phyloP scores from a whole-genome alignment of 192 early-diverging fungal species.

The Backusella parvicylindrica region DNA sequence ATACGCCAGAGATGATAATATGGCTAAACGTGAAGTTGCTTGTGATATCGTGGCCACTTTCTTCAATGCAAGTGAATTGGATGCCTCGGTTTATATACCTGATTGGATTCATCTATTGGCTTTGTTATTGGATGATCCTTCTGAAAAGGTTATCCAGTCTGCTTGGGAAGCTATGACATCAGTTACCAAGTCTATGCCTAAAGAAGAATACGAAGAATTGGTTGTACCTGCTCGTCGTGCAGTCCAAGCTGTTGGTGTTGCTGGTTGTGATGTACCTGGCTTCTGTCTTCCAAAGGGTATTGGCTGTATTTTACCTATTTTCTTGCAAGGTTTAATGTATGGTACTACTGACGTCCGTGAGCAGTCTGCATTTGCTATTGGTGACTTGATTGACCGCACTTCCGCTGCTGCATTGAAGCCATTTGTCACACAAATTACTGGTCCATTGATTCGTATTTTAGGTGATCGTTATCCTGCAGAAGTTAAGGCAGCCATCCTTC shows the following conservation, averaged over 20 bases:
- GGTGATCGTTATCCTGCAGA: slow-evolving; percentile 89
- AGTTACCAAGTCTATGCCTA: slow-evolving; percentile 76
- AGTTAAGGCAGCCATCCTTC: slow-evolving; percentile 93
- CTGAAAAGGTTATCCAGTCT: slow-evolving; percentile 57
- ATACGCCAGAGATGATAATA: slow-evolving; percentile 57
- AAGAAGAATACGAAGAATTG: slow-evolving; percentile 84
- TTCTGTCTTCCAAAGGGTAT: slow-evolving; percentile 94
- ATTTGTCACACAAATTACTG: slow-evolving; percentile 94
- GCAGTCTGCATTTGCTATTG: slow-evolving; percentile 82
- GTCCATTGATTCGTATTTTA: slow-evolving; percentile 95
- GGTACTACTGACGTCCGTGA: slow-evolving; percentile 83
- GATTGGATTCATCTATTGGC: slow-evolving; percentile 84
- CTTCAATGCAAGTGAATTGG: slow-evolving; percentile 59
- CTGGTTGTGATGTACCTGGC: slow-evolving; percentile 65
- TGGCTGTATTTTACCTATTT: slow-evolving; percentile 86
- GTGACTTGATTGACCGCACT: slow-evolving; percentile 63
- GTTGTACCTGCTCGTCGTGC: slow-evolving; percentile 67
- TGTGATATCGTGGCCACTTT: slow-evolving; percentile 65
- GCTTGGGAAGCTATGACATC: slow-evolving; percentile 82
- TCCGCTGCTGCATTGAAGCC: slow-evolving; percentile 74
- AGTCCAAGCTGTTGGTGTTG: slow-evolving; percentile 53
- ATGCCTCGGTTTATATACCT: slow-evolving; percentile 59
- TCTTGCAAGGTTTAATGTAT: slow-evolving; percentile 90
- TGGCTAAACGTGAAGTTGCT: slow-evolving; percentile 46
- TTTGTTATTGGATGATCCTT: slow-evolving; percentile 61